Conservation (phyloP, 2,329 filamentous ascomycete species). For the Hypoxylon sp. region DNA sequence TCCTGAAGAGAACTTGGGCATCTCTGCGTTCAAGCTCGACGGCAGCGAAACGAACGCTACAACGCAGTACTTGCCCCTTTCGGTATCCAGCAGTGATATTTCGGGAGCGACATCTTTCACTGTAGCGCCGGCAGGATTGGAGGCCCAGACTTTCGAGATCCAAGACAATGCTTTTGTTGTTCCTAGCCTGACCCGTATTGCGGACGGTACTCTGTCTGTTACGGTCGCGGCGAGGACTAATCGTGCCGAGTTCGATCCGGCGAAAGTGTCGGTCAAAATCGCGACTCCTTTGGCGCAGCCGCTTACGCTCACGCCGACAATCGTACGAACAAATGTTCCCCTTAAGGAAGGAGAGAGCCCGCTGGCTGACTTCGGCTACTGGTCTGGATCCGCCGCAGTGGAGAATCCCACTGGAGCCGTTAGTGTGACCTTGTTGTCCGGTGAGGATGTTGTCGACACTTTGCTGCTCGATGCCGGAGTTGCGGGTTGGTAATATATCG, state of each 20-base stretch:
- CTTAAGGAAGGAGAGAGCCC: constrained; percentile 18
- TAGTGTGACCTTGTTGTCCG: constrained; percentile 35
- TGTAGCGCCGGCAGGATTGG: constrained; percentile 13
- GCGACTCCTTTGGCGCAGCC: constrained; percentile 36
- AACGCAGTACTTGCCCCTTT: constrained; percentile 36
- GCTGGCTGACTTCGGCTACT: constrained; percentile 21
- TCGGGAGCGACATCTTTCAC: constrained; percentile 30
- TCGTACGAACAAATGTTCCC: constrained; percentile 20
- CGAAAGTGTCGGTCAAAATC: constrained; percentile 24
- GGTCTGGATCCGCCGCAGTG: constrained; percentile 31
- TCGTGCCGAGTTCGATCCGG: constrained; percentile 6
- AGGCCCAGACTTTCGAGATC: constrained; percentile 29
- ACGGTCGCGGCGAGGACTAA: constrained; percentile 31
- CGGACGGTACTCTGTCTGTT: constrained; percentile 19
- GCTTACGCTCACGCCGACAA: constrained; percentile 38
- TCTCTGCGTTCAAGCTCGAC: constrained; percentile 33
- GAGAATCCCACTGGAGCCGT: constrained; percentile 35
- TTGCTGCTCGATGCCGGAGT: constrained; percentile 39
- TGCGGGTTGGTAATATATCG: constrained; percentile 39
- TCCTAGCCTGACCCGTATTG: constrained; percentile 32
- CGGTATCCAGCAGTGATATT: constrained; percentile 24
- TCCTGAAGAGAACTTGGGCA: constrained; percentile 28
- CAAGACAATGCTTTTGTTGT: constrained; percentile 33
- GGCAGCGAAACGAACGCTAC: constrained; percentile 27
- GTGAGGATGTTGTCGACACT: constrained; percentile 32